Evolutionary conservation across 768 basidiomycete species (phyloP), one percentile per base, ranked within the genome.

Genomic region (Daedalea quercina): DNA sequence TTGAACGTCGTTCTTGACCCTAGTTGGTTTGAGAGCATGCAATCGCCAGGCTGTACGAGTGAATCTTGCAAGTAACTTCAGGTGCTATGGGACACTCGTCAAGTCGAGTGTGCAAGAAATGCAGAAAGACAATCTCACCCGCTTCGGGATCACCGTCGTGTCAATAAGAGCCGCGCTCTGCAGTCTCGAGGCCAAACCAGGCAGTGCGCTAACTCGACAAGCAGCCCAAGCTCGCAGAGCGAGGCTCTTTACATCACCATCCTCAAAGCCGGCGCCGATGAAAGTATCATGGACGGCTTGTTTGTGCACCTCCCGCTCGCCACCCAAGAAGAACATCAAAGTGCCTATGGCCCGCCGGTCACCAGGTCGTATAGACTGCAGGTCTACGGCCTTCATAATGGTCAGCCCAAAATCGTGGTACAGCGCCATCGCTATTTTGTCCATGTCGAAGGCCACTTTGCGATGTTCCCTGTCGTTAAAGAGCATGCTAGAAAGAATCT

Each of bases 21-120:
- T 54, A 0, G 55, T 56, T 0, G 84, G 80, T 57, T 81, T 81
- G 51, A 72, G 55, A 17, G 75, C 67, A 17, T 79, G 73, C 15
- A 81, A 67, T 8, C 75, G 73, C 13, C 76, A 70, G 1, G 73
- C 64, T 44, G 79, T 73, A 4, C 68, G 71, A 13, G 71, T 69
- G 46, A 77, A 66, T 57, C 74, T 82, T 1, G 75, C 67, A 1
- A 85, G 60, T 19, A 74, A 69, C 17, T 63, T 54, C 7, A 86
- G 67, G 34, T 67, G 67, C 79, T 76, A 34, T 13, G 28, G 9
- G 12, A 50, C 55, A 24, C 22, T 47, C 3, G 13, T n/a, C 28
- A 31, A 11, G 19, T 51, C 40, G 35, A 33, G 19, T 43, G 28
- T 20, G 13, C 24, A 6, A 31, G 17, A 17, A 11, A 17, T 34